Evolutionary conservation across 2,329 filamentous ascomycete species (phyloP).

Genomic region (Cercospora zeina): DNA sequence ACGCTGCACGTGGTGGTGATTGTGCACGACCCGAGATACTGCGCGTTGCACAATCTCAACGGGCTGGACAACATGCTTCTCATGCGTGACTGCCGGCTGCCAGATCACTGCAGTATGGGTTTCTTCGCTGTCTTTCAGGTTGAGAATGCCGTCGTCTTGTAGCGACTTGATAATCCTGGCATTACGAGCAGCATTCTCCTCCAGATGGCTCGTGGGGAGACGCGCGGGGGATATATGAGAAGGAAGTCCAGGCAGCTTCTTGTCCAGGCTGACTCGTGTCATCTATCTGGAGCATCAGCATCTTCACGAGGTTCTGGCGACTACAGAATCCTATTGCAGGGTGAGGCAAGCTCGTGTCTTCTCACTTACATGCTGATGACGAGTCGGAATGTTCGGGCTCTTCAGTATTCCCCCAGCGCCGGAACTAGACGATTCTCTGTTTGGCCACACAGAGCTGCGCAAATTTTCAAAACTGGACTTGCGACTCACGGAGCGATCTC

Average conservation of each 20-base stretch:
- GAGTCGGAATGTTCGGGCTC: background rate
- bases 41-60: constrained; percentile 22
- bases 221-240: background rate
- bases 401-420: background rate
- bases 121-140: constrained; percentile 18
- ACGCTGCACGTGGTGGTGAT: constrained; percentile 54
- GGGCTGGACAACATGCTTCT: constrained; percentile 18
- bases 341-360: background rate
- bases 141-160: constrained; percentile 15
- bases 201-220: background rate
- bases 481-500: constrained; percentile 8
- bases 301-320: no score
- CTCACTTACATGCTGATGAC: background rate
- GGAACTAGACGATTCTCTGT: background rate
- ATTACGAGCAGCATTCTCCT: constrained; percentile 14
- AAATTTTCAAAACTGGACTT: constrained; percentile 16
- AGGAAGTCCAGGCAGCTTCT: constrained; percentile 7
- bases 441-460: constrained; percentile 1
- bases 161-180: constrained; percentile 11
- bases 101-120: constrained; percentile 18
- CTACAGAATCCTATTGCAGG: no score
- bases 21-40: constrained; percentile 57
- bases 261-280: constrained; percentile 5
- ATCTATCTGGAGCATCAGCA: background rate
- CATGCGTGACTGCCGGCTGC: constrained; percentile 21